phyloP scores from a whole-genome alignment of 495 filamentous ascomycete species.

The Pyronema omphalodes region DNA sequence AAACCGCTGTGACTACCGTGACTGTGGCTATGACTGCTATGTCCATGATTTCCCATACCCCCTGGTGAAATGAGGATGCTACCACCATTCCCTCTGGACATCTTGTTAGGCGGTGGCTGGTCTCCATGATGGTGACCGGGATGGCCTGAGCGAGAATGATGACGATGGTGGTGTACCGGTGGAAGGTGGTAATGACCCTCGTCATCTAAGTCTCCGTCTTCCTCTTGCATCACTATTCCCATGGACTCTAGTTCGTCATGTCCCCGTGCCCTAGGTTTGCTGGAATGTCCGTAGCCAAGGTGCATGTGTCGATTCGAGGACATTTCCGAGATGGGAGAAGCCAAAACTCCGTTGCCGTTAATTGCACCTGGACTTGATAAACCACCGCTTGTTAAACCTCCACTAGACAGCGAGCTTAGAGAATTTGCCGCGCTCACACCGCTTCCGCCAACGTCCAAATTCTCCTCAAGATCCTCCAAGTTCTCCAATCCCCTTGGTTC shows the following conservation, averaged over 20 bases:
- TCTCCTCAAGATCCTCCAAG: no score
- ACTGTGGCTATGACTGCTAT: no score
- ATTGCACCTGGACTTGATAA: slow-evolving; percentile 14
- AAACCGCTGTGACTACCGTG: no score
- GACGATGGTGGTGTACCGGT: slow-evolving; percentile 2
- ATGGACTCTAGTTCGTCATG: slow-evolving; percentile 24
- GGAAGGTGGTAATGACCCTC: slow-evolving; percentile 20
- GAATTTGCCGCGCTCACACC: no score
- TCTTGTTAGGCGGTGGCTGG: slow-evolving; percentile 20
- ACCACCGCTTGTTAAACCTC: no score
- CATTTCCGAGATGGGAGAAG: no score
- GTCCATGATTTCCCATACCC: no score
- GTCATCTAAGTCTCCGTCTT: slow-evolving; percentile 22
- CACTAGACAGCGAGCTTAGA: no score
- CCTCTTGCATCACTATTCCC: slow-evolving; percentile 22
- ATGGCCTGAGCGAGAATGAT: slow-evolving; percentile 19
- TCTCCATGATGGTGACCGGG: slow-evolving; percentile 18
- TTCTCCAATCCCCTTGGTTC: no score
- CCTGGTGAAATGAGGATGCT: no score
- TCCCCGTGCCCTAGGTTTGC: slow-evolving; percentile 23
- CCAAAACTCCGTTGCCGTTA: slow-evolving; percentile 1
- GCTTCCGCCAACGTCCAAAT: no score
- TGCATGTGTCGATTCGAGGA: slow-evolving; percentile 2
- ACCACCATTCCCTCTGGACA: no score
- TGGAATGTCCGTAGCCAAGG: slow-evolving; percentile 22